Base-by-base conservation (phyloP, 2,329 filamentous ascomycete species). In the Calonectria pseudoturangicola region DNA sequence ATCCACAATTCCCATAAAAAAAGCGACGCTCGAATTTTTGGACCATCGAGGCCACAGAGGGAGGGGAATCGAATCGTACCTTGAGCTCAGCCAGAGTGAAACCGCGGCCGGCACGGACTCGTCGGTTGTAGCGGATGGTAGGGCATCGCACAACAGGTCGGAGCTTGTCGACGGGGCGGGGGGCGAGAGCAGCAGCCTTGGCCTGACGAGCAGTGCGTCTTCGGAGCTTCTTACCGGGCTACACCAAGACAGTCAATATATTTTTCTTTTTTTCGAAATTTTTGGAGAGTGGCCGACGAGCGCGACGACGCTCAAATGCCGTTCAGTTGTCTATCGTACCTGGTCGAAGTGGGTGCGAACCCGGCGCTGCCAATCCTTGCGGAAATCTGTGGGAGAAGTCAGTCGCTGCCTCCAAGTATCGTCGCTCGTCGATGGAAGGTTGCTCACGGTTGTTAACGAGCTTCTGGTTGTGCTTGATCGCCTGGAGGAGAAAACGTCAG, bases 381-480 rank as follows among this genome's bases (percentile, higher is more conserved):
- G 96, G 95, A 98, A 98, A 88, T 98, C 94, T 97, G 85, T 80
- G 69, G 70, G 65, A 75, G 77, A 73, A 75, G 82, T 87, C 82
- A 88, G 88, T 86, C 82, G 81, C 82, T 76, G 69, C 73, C 70
- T 79, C 74, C 72, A 56, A 7, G 73, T 72, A 76, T 79, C 75
- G 80, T 82, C 79, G 80, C 67, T 78, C 62, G 74, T 79, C 73
- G 77, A 75, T 73, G 74, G 63, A 70, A 77, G 79, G 76, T 76
- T 82, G 84, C 93, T 90, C 90, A 95, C 93, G 96, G 93, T 97
- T 98, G 92, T 96, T 94, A 87, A 94, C 93, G 88, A 98, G 93
- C 91, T 96, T 94, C 92, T 98, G 95, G 91, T 98, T 98, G 94
- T 98, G 95, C 93, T 98, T 98, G 95, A 98, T 98, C 92, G 96